Base-by-base conservation (phyloP, 495 filamentous ascomycete genomes). In the Penicillium silybi region DNA sequence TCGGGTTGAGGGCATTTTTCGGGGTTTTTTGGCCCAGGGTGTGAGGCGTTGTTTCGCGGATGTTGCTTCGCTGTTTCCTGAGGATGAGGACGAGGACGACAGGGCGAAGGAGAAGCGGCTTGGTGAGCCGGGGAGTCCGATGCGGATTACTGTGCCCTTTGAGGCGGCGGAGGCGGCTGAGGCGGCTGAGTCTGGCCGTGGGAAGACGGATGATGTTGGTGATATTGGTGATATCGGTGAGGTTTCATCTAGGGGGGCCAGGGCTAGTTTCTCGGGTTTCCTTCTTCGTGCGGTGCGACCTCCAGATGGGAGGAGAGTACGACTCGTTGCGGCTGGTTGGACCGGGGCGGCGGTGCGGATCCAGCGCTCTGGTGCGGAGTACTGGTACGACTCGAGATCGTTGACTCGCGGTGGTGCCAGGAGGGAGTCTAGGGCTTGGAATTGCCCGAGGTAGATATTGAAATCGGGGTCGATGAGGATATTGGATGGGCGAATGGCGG, bases 331-430 rank as follows among this genome's bases (percentile, higher is more conserved):
- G 48, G 11, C 29, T 15, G 52, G 40, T 43, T 53, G 49, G 19
- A 47, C 19, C 18, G 32, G 16, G 16, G 52, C 40, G 3, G 66
- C 48, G 8, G 68, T 70, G 34, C 74, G 77, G 10, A 71, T 58
- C 81, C 86, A 88, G 46, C 85, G 79, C 61, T 97, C 92, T 3
- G 92, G 92, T 2, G 92, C 84, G 1, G 86, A 85, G 59, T 96
- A 93, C 54, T 95, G 86, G 70, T 96, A 96, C 29, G 79, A 77
- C 62, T 97, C 92, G 29, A 85, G 84, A 54, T 92, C 89, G 48
- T 83, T 68, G 29, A 78, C 60, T 69, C 80, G 66, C 41, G 71
- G 63, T 46, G 75, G 63, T 56, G 78, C 57, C 53, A 75, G 66
- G 72, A 83, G 62, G 25, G 81, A 71, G 67, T 83, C 72, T 66